These are phyloP conservation scores for Trichosporon sp. DNA, from an alignment of 1,284 basidiomycete genomes.

Conservation along the genomic window DNA sequence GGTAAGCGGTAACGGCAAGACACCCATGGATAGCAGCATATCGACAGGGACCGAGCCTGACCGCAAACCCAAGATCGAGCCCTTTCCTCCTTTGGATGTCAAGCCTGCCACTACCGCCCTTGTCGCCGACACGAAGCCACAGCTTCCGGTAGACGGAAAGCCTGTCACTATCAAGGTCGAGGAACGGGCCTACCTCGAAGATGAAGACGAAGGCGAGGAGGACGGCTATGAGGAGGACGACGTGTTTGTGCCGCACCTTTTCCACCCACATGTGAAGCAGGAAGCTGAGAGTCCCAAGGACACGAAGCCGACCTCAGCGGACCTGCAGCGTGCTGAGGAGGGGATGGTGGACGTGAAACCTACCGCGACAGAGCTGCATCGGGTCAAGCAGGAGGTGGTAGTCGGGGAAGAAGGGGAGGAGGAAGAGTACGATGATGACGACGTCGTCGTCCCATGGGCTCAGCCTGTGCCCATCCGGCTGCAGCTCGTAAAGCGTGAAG, in stretches of 20 bases:
- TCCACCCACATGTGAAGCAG: not conserved
- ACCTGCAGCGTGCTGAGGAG: not conserved
- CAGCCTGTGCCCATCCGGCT: not conserved
- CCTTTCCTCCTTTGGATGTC: not conserved
- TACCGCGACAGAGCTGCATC: not conserved
- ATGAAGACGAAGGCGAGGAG: not conserved
- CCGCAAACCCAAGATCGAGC: not conserved
- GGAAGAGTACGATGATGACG: not conserved
- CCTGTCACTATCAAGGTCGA: not conserved
- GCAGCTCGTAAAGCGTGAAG: not conserved
- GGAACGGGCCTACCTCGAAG: not conserved
- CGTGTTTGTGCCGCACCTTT: not conserved
- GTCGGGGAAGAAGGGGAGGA: constrained; percentile 12
- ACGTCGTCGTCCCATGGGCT: not conserved
- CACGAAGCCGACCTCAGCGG: not conserved
- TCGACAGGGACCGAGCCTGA: not conserved
- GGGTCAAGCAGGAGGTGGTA: not conserved
- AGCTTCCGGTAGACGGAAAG: not conserved
- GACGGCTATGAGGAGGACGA: constrained; percentile 6
- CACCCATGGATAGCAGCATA: not conserved
- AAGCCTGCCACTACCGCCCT: not conserved
- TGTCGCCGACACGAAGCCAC: not conserved
- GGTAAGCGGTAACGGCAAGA: not conserved
- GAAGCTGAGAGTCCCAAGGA: not conserved
- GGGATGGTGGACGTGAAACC: not conserved